Base-by-base conservation (phyloP, 176 grass and related monocot species). In the Hsuehochloa calcarea region DNA sequence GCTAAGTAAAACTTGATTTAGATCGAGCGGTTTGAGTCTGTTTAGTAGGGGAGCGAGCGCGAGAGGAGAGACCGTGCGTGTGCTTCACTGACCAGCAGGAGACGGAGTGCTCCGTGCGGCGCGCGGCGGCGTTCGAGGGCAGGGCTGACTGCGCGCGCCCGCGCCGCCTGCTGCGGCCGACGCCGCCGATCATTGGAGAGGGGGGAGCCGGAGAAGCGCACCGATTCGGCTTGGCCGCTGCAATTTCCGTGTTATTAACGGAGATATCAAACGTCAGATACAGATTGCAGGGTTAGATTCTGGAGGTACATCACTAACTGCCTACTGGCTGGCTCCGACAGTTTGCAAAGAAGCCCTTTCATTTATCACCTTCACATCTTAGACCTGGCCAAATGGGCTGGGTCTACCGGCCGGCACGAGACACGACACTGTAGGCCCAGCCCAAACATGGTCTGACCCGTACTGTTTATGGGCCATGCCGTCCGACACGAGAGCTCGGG, bases 11-110 rank as follows among this genome's bases (percentile, higher is more conserved):
- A 65, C 2, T 39, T 10, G 74, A 77, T 70, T 83, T 62, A 81
- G 72, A 81, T 89, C 70, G 71, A 83, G 39, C 49, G 16, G 45
- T n/a, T 62, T 52, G 51, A 7, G 37, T 43, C 39, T 25, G 39
- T 69, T 55, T n/a, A 72, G 10, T 16, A 52, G 49, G 20, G 54
- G 4, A 69, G 66, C 56, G 34, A 70, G 31, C 11, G 46, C 23
- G 5, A 38, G 38, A 39, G 43, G 66, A 87, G 85, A 26, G 50
- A n/a, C 23, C 3, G 51, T 29, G 52, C 7, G 50, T 41, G 59
- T 25, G 51, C 13, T 55, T 89, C n/a, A 65, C 84, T 90, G 81
- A 84, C 92, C 90, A 94, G 81, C 88, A 80, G 44, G 88, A 92
- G 82, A 93, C 1, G 13, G 72, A 89, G 83, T 74, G 70, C 47